Base-by-base conservation (phyloP, 768 basidiomycete species). In the Rubroboletus satanas region DNA sequence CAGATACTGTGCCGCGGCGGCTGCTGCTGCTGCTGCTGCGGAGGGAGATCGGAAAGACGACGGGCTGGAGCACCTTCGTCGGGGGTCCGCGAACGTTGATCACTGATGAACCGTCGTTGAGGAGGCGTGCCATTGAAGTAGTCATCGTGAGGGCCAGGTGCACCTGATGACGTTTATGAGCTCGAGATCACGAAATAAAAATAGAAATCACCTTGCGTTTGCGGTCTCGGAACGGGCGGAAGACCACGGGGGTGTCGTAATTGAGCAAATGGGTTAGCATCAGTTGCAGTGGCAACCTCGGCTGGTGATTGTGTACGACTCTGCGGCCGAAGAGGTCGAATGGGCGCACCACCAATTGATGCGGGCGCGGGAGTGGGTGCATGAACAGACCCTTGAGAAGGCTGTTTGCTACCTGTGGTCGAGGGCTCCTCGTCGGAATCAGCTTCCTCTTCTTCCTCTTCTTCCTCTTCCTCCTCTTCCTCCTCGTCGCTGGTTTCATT, bases 381-480 rank as follows among this genome's bases (percentile, higher is more conserved):
- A 29, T 60, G 65, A 36, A 51, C 53, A 2, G 60, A 56, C 21
- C 6, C 14, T 50, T 61, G 69, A 33, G 69, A 63, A 31, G 74
- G 62, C 5, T 70, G 72, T 41, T 75, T 78, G 51, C 64, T 66
- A 45, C 65, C 62, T 7, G 63, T 51, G 1, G 58, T 54, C 12
- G 73, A 71, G 11, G 77, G 77, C 35, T 75, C 75, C 0, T 57
- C 75, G 58, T 87, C 86, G 5, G 85, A 87, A 64, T 88, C 85
- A 7, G 77, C 84, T 8, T 88, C 77, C 14, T 75, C 77, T 12
- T 85, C 83, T 0, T 85, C 82, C 3, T 95, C 90, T 4, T 92
- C 88, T 65, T 89, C 72, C 3, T 89, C 88, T 41, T 93, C 90
- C 51, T 92, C 89, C 66, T 90, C 72, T 6, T 90, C 89, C 62